These are phyloP conservation scores for Trichophyton equinum DNA, from an alignment of 2,329 filamentous ascomycete genomes.

Conservation along the genomic window DNA sequence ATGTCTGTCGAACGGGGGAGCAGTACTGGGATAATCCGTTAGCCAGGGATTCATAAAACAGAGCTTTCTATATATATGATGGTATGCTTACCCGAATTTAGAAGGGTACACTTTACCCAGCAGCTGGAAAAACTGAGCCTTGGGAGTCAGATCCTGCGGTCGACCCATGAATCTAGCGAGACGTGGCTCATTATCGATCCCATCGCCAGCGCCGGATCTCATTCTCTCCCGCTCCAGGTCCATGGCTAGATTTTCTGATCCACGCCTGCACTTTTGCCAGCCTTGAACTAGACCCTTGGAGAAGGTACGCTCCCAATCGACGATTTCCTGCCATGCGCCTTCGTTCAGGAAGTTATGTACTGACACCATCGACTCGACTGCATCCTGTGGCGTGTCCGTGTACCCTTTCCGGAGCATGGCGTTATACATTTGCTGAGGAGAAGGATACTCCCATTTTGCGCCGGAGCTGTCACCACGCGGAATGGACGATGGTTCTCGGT, in stretches of 20 bases:
- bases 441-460: slow-evolving; percentile 93
- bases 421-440: slow-evolving; percentile 99
- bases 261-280: slow-evolving; percentile 60
- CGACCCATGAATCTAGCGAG: slow-evolving; percentile 80
- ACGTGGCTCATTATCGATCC: slow-evolving; percentile 46
- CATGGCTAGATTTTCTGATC: slow-evolving; percentile 53
- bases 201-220: slow-evolving; percentile 19
- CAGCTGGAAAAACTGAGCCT: slow-evolving; percentile 71
- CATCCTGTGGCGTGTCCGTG: slow-evolving; percentile 82
- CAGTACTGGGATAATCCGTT: slow-evolving; percentile 41
- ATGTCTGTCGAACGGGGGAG: slow-evolving; percentile 88
- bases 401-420: slow-evolving; percentile 92
- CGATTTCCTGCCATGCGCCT: slow-evolving; percentile 90
- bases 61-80: neutral
- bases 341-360: slow-evolving; percentile 98
- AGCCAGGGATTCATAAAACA: no score
- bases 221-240: slow-evolving; percentile 43
- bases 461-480: slow-evolving; percentile 63
- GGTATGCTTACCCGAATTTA: slow-evolving; percentile 55
- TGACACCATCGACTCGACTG: slow-evolving; percentile 91
- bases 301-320: slow-evolving; percentile 86
- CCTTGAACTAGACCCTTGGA: slow-evolving; percentile 57
- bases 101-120: slow-evolving; percentile 67
- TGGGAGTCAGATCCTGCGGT: slow-evolving; percentile 80
- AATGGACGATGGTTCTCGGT: slow-evolving; percentile 76